Conservation (phyloP, 192 early-diverging fungal species). For the Phycomyces blakesleeanus region DNA sequence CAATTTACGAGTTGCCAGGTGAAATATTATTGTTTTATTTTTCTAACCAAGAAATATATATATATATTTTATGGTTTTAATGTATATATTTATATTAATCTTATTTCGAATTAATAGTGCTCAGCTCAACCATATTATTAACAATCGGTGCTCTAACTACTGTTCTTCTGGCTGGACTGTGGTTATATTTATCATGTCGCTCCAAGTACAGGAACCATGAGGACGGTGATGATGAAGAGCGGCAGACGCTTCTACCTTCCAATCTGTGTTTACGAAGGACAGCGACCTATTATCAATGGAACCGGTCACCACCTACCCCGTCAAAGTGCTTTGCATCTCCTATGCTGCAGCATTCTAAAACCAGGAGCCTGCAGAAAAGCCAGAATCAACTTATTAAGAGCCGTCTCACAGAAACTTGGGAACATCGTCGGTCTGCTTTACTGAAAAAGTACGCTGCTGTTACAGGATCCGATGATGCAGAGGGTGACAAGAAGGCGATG, state of each 20-base stretch:
- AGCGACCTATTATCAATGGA: conserved; percentile 22
- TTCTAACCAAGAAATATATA: too few relatives aligned
- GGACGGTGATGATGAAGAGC: conserved; percentile 18
- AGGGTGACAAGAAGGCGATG: neutral
- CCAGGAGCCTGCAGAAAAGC: neutral
- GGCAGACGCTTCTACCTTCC: conserved; percentile 3
- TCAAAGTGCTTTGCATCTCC: neutral
- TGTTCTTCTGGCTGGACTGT: too few relatives aligned
- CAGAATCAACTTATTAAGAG: conserved; percentile 1
- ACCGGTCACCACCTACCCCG: conserved; percentile 11
- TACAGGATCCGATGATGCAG: neutral
- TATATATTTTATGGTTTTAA: too few relatives aligned
- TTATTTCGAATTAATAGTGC: too few relatives aligned
- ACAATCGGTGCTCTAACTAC: too few relatives aligned
- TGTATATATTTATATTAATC: too few relatives aligned
- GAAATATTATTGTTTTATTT: too few relatives aligned
- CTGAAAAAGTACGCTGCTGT: conserved; percentile 19
- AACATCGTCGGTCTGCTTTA: conserved; percentile 16
- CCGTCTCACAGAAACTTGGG: conserved; percentile 11
- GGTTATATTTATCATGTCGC: too few relatives aligned
- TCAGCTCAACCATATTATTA: too few relatives aligned
- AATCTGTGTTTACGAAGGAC: conserved; percentile 9
- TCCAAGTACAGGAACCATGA: neutral
- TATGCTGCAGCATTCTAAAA: neutral
- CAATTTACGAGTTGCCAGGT: too few relatives aligned